phyloP scores from a whole-genome alignment of 1,284 basidiomycete genomes.

The Inonotus hispidus region DNA sequence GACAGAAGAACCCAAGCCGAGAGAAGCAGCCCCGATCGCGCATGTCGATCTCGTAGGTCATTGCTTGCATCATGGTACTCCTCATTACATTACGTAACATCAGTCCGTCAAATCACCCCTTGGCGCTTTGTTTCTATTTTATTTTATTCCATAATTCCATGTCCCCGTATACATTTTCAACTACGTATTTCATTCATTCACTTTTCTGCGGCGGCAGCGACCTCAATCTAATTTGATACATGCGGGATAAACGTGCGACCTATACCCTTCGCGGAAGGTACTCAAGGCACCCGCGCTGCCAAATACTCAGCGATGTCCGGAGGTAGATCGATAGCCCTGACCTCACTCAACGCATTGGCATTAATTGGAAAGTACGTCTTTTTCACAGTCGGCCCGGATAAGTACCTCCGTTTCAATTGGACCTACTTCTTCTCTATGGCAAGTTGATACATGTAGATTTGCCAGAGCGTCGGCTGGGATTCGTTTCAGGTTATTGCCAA shows the following conservation, averaged over 20 bases:
- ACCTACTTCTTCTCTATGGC: too few species aligned
- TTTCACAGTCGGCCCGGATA: neutral
- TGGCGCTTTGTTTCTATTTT: neutral
- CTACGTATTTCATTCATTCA: neutral
- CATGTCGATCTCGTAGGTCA: neutral
- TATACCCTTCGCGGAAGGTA: neutral
- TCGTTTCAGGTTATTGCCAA: too few species aligned
- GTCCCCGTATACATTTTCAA: too few species aligned
- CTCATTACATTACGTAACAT: neutral
- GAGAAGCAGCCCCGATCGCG: neutral
- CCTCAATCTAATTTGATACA: neutral
- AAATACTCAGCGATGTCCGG: neutral
- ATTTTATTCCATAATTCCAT: too few species aligned
- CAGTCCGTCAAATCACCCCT: too few species aligned
- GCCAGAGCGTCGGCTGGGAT: too few species aligned
- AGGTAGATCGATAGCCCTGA: neutral
- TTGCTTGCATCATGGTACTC: neutral
- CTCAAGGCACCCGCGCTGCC: neutral
- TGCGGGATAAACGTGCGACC: neutral
- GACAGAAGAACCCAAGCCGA: neutral
- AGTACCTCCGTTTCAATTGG: too few species aligned
- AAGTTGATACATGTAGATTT: too few species aligned
- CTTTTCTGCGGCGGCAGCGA: neutral
- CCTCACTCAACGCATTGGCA: neutral
- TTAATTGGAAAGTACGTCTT: neutral